Evolutionary conservation across 805 yeast genomes (phyloP).

Genomic region (Sungouiella blattae): DNA sequence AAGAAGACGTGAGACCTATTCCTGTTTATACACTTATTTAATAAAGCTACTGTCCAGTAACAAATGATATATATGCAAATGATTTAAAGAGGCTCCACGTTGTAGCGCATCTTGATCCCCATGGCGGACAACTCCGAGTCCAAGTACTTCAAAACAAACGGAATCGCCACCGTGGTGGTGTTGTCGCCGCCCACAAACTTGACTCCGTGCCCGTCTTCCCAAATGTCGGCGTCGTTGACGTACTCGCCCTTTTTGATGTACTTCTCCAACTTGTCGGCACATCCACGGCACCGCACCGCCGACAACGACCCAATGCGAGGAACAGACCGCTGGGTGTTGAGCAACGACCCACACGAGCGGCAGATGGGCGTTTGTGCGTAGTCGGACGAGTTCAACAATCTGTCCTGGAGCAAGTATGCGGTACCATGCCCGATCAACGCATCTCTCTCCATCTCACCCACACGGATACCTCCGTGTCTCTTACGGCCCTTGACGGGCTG

Average conservation of each 20-base stretch:
- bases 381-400: conserved; percentile 91
- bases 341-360: conserved; percentile 87
- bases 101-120: conserved; percentile 93
- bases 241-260: conserved; percentile 44
- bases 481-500: conserved; percentile 99
- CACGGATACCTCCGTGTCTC: conserved; percentile 98
- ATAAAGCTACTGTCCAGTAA: conserved; percentile 1
- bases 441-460: conserved; percentile 99
- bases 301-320: conserved; percentile 86
- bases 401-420: conserved; percentile 88
- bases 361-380: conserved; percentile 90
- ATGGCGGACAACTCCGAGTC: conserved; percentile 95
- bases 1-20: conserved; percentile 1
- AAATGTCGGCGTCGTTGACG: conserved; percentile 68
- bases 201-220: conserved; percentile 98
- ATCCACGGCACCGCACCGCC: conserved; percentile 81
- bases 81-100: conserved; percentile 57
- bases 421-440: conserved; percentile 98
- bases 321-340: conserved; percentile 85
- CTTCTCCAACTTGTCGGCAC: conserved; percentile 70
- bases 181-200: conserved; percentile 88
- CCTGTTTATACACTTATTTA: too few species aligned
- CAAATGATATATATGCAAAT: conserved; percentile 4
- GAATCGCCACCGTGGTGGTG: conserved; percentile 94
- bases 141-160: conserved; percentile 90